These are phyloP conservation scores for Cytospora chrysosperma DNA, from an alignment of 2,329 filamentous ascomycete genomes.

Conservation along the genomic window DNA sequence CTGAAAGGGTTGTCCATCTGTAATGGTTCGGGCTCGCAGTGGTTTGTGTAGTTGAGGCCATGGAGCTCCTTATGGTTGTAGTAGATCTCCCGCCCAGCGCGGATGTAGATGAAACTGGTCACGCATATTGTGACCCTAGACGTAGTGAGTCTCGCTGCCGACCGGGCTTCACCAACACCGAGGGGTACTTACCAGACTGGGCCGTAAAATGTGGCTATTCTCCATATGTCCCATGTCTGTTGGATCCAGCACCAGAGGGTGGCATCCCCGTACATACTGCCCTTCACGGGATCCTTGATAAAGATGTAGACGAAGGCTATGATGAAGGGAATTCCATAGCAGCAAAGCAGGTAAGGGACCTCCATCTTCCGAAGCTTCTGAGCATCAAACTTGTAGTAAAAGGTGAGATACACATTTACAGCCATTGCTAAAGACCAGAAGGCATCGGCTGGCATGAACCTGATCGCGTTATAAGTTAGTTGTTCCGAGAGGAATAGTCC, in stretches of 20 bases:
- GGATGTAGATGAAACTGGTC: slow-evolving; percentile 65
- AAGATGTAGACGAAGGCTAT: slow-evolving; percentile 69
- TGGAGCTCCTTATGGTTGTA: slow-evolving; percentile 63
- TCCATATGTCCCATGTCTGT: slow-evolving; percentile 65
- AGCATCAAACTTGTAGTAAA: slow-evolving; percentile 71
- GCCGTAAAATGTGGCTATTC: slow-evolving; percentile 73
- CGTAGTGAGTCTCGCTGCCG: background rate
- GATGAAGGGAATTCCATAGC: slow-evolving; percentile 72
- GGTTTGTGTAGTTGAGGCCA: slow-evolving; percentile 45
- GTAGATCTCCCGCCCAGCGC: slow-evolving; percentile 67
- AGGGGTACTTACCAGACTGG: slow-evolving; percentile 58
- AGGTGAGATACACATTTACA: slow-evolving; percentile 78
- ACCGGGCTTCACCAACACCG: background rate
- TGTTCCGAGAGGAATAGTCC: background rate
- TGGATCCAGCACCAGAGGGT: slow-evolving; percentile 81
- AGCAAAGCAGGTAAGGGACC: slow-evolving; percentile 65
- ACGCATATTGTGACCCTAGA: slow-evolving; percentile 58
- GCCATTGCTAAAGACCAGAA: slow-evolving; percentile 82
- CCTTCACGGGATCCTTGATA: slow-evolving; percentile 48
- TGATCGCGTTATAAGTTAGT: slow-evolving; percentile 35
- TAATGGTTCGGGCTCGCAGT: slow-evolving; percentile 42
- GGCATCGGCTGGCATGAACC: slow-evolving; percentile 76
- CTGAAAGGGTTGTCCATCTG: slow-evolving; percentile 47
- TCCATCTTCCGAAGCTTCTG: slow-evolving; percentile 65
- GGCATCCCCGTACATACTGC: slow-evolving; percentile 71